Percentiles rank a stretch among this genome's conserved stretches.
Conservation (phyloP, 164 flowering plant species). For the Umbilicus rupestris region DNA sequence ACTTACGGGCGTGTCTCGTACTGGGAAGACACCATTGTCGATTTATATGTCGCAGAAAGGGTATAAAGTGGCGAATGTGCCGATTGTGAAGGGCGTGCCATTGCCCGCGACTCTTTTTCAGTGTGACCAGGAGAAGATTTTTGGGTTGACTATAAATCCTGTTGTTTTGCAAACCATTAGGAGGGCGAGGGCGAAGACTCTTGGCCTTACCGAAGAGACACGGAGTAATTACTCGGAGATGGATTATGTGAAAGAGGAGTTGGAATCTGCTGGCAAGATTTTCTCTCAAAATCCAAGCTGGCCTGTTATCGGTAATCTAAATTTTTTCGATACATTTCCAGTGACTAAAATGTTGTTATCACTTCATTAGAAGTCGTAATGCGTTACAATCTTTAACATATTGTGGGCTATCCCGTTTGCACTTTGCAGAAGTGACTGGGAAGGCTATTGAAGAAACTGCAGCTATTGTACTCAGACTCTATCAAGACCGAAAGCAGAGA, state of each 20-base stretch:
- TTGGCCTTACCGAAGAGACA: conserved; percentile 38
- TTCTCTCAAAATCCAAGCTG: conserved; percentile 68
- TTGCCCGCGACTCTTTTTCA: conserved; percentile 57
- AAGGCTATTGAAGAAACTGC: conserved; percentile 95
- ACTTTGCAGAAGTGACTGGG: conserved; percentile 75
- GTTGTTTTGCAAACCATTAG: conserved; percentile 62
- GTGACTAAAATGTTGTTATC: no score
- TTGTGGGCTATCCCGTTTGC: conserved; percentile 4
- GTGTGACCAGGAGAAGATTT: conserved; percentile 62
- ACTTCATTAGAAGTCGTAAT: not conserved
- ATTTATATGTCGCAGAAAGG: conserved; percentile 83
- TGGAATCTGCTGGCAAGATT: conserved; percentile 53
- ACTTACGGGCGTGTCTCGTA: conserved; percentile 82
- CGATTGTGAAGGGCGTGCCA: conserved; percentile 62
- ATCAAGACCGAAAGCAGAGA: conserved; percentile 62
- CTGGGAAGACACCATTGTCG: conserved; percentile 85
- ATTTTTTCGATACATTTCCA: not conserved
- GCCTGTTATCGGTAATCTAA: conserved; percentile 75
- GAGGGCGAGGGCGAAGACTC: conserved; percentile 56
- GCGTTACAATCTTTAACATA: not conserved
- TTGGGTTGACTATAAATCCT: conserved; percentile 71
- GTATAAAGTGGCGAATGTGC: conserved; percentile 86
- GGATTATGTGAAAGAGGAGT: conserved; percentile 65
- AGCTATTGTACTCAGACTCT: conserved; percentile 64
- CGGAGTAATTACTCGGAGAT: conserved; percentile 61